These are phyloP conservation scores for Piloderma croceum DNA, from an alignment of 768 basidiomycete species.

Conservation along the genomic window DNA sequence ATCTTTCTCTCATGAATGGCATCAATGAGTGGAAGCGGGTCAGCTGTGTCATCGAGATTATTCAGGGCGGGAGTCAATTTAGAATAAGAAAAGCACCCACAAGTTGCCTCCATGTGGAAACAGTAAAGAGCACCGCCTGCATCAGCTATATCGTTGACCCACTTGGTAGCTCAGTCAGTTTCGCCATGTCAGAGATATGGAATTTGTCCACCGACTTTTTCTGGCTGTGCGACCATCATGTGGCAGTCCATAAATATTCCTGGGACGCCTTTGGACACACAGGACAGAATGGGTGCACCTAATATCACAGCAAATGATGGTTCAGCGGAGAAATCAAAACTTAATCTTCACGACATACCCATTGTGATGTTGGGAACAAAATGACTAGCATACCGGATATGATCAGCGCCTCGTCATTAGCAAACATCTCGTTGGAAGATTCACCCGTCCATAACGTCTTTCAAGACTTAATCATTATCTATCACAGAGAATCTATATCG, in stretches of 20 bases:
- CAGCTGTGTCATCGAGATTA: conserved; percentile 37
- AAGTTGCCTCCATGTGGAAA: conserved; percentile 92
- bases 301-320: conserved; percentile 8
- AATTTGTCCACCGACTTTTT: conserved; percentile 48
- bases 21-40: conserved; percentile 71
- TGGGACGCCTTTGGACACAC: conserved; percentile 80
- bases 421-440: too few relatives aligned
- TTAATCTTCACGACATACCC: conserved; percentile 66
- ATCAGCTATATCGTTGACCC: conserved; percentile 93
- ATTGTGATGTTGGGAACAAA: conserved; percentile 99
- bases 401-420: too few relatives aligned
- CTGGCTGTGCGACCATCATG: conserved; percentile 98
- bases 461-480: neutral
- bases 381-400: conserved; percentile 53
- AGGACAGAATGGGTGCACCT: conserved; percentile 87
- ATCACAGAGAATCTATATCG: conserved; percentile 2
- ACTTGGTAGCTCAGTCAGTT: conserved; percentile 42
- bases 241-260: conserved; percentile 99
- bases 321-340: neutral
- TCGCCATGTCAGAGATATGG: conserved; percentile 1
- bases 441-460: conserved; percentile 98
- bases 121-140: conserved; percentile 94
- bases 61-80: conserved; percentile 1
- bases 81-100: conserved; percentile 39
- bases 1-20: conserved; percentile 79